Percentiles rank a stretch among this genome's conserved stretches.
phyloP scores from a whole-genome alignment of 148 eudicot species.

The Hydrangea macrophylla region DNA sequence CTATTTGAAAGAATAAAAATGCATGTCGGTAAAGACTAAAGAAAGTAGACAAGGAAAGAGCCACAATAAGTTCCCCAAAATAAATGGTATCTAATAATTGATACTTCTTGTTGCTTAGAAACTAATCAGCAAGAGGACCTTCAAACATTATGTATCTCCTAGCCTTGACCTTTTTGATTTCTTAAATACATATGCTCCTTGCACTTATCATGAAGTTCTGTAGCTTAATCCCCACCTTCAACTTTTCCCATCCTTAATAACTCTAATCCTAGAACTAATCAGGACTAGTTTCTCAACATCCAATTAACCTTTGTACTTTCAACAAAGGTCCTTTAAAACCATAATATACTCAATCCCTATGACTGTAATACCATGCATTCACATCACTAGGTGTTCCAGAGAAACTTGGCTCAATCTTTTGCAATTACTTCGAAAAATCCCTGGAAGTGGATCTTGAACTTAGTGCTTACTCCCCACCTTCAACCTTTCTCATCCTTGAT shows the following conservation, averaged over 20 bases:
- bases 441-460: too few relatives aligned
- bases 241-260: not conserved
- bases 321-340: not conserved
- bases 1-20: not conserved
- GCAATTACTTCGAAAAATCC: not conserved
- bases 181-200: too few relatives aligned
- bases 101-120: not conserved
- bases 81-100: not conserved
- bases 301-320: not conserved
- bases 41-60: not conserved
- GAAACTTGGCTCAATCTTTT: not conserved
- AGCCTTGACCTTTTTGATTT: too few relatives aligned
- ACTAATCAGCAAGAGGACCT: not conserved
- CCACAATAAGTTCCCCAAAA: not conserved
- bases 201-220: too few relatives aligned
- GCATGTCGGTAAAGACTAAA: not conserved
- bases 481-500: not conserved
- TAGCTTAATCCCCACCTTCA: too few relatives aligned
- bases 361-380: not conserved
- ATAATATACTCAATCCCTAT: not conserved
- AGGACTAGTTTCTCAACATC: not conserved
- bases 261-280: not conserved
- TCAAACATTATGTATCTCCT: not conserved
- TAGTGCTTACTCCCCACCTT: too few relatives aligned
- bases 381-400: not conserved